Percentiles rank a stretch among this genome's conserved stretches.
Evolutionary conservation across 768 basidiomycete genomes (phyloP).

Genomic region (Chiua virens): DNA sequence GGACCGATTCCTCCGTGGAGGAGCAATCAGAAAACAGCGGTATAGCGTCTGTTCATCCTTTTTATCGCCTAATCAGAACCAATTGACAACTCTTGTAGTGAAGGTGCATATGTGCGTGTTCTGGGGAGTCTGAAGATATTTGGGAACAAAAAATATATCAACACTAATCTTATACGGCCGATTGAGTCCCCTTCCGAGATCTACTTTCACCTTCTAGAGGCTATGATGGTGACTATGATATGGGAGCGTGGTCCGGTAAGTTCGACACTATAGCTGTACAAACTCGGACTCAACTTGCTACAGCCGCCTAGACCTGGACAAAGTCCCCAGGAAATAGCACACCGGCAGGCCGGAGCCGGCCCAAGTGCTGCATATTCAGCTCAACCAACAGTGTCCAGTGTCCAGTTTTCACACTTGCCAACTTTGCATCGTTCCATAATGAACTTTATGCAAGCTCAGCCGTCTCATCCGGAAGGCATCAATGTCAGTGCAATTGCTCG

Average conservation of each 20-base stretch:
- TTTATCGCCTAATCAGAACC: neutral
- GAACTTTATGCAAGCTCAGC: slow-evolving; percentile 53
- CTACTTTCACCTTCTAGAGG: slow-evolving; percentile 79
- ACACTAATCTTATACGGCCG: slow-evolving; percentile 69
- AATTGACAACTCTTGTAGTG: slow-evolving; percentile 41
- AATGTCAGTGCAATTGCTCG: slow-evolving; percentile 73
- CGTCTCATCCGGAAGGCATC: slow-evolving; percentile 60
- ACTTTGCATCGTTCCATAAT: slow-evolving; percentile 63
- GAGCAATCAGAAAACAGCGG: slow-evolving; percentile 53
- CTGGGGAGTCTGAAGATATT: slow-evolving; percentile 83
- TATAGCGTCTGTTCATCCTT: slow-evolving; percentile 40
- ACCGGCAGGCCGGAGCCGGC: slow-evolving; percentile 10
- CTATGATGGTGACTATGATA: slow-evolving; percentile 64
- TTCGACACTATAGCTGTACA: neutral
- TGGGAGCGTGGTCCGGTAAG: slow-evolving; percentile 68
- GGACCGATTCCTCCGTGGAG: slow-evolving; percentile 68
- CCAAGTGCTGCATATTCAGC: slow-evolving; percentile 45
- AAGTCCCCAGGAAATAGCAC: slow-evolving; percentile 12
- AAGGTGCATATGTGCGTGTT: slow-evolving; percentile 76
- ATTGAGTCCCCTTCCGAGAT: slow-evolving; percentile 73
- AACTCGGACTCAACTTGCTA: neutral
- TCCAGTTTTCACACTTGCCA: slow-evolving; percentile 58
- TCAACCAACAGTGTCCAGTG: slow-evolving; percentile 34
- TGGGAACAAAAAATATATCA: slow-evolving; percentile 78
- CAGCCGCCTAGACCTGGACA: slow-evolving; percentile 38